These are phyloP conservation scores for Phytopythium ostracodes DNA, from an alignment of 352 stramenopile genomes.

Conservation along the genomic window DNA sequence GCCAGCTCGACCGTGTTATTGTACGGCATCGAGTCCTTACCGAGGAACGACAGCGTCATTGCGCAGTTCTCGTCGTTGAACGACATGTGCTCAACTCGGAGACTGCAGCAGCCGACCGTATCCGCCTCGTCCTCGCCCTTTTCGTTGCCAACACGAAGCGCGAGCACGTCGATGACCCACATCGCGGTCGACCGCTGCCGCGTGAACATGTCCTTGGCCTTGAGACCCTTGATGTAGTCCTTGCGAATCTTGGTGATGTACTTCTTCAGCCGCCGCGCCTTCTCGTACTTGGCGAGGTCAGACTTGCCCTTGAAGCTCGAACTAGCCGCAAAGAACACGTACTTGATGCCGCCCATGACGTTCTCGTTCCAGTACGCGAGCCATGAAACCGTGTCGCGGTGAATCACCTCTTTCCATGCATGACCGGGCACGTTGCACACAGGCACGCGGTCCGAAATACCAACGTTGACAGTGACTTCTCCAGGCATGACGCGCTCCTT, in stretches of 20 bases:
- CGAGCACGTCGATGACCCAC: conserved; percentile 99
- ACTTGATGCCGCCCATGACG: conserved; percentile 98
- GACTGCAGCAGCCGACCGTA: conserved; percentile 99
- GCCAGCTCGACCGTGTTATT: conserved; percentile 98
- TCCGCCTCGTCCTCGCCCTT: conserved; percentile 99
- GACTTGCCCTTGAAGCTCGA: conserved; percentile 99
- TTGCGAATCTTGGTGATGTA: conserved; percentile 96
- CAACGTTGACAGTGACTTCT: conserved; percentile 97
- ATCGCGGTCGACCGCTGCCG: conserved; percentile 97
- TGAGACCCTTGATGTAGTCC: conserved; percentile 88
- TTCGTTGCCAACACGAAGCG: conserved; percentile 99
- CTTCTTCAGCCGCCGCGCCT: conserved; percentile 96
- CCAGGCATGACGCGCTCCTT: conserved; percentile 96
- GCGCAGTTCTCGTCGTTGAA: conserved; percentile 93
- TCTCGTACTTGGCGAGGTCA: conserved; percentile 99
- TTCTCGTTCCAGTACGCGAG: conserved; percentile 98
- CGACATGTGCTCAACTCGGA: conserved; percentile 98
- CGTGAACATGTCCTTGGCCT: conserved; percentile 88
- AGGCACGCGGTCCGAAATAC: conserved; percentile 88
- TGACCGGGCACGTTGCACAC: conserved; percentile 92
- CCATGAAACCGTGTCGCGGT: conserved; percentile 91
- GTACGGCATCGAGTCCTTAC: conserved; percentile 99
- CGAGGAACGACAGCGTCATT: conserved; percentile 98
- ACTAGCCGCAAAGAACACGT: conserved; percentile 97
- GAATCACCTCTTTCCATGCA: conserved; percentile 96